Conservation (phyloP, 2,329 filamentous ascomycete genomes). For the Sordariomycetes sp. region DNA sequence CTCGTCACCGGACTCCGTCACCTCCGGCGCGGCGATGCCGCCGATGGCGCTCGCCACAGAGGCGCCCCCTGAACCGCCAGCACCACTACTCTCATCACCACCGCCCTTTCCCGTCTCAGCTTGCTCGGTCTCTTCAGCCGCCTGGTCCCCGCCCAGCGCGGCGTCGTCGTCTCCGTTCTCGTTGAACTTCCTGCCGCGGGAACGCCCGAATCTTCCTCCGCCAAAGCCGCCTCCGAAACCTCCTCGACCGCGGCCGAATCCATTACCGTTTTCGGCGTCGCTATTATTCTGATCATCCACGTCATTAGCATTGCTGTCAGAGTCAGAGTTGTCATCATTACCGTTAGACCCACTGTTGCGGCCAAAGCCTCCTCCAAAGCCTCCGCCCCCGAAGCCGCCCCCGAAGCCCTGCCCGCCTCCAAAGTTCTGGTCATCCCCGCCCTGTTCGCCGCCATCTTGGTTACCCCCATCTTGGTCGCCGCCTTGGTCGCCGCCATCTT, state of each 20-base stretch:
- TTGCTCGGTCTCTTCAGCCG: conserved; percentile 7
- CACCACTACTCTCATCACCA: conserved; percentile 3
- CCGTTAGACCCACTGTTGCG: conserved; percentile 6
- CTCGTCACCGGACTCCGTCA: conserved; percentile 30
- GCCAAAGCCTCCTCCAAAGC: conserved; percentile 5
- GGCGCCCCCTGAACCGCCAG: conserved; percentile 13
- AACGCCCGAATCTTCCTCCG: conserved; percentile 1
- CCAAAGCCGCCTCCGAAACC: conserved; percentile 6
- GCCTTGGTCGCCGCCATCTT: conserved; percentile 5
- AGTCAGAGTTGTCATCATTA: neutral
- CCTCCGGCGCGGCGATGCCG: conserved; percentile 35
- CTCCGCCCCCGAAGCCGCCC: conserved; percentile 5
- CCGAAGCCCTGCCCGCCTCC: conserved; percentile 9
- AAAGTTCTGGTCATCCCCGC: conserved; percentile 6
- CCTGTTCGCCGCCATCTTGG: conserved; percentile 6
- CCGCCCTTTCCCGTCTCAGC: conserved; percentile 7
- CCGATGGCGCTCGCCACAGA: conserved; percentile 25
- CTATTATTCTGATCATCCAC: conserved; percentile 7
- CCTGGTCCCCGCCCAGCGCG: conserved; percentile 5
- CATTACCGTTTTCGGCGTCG: conserved; percentile 5
- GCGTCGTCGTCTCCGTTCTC: conserved; percentile 6
- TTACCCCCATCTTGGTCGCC: conserved; percentile 6
- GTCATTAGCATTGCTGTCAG: conserved; percentile 5
- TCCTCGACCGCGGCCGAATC: conserved; percentile 4
- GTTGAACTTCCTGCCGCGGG: conserved; percentile 4